Base-by-base conservation (phyloP, 805 yeast genomes). In the Candida michaelii region DNA sequence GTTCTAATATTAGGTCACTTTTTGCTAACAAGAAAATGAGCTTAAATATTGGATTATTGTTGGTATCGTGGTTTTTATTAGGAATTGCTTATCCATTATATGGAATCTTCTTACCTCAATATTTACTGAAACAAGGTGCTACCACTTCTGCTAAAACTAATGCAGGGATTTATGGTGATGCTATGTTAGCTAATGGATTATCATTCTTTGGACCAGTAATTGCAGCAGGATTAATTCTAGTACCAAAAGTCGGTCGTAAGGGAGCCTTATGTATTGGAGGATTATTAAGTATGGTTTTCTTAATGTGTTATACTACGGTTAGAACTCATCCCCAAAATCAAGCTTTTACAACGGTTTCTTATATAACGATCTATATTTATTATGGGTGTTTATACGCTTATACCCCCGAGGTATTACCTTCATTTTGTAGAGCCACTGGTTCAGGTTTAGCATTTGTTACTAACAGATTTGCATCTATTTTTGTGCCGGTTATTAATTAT, bases 301-400 rank as follows among this genome's bases (percentile, higher is more conserved):
- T 82, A 40, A 79, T 80, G 56, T 82, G 80, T 32, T 80, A 79
- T 53, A 81, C 86, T 13, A 73, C 79, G 0, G 80, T 79, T 11
- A 70, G 73, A 56, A 73, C 81, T 0, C 63, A 75, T 39, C 60
- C 71, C 23, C 61, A 65, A 15, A 57, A 64, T 49, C 56, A 63
- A 38, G 71, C 60, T 4, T 77, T 68, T 53, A 77, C 77, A 50
- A 75, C 79, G 13, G 74, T 77, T 14, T 76, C 82, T 19, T 77
- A 74, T 55, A 61, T 77, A 43, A 49, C 55, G 46, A 57, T 33
- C 52, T 63, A 43, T 49, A 59, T 58, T 13, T 77, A 77, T 54
- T 57, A 57, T 34, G 58, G 54, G 7, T 49, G 53, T 17, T 53
- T 66, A 21, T 66, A 63, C 43, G 70, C 69, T 2, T 66, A 63